phyloP scores from a whole-genome alignment of 768 basidiomycete species.

The Pleurotus ostreatus region DNA sequence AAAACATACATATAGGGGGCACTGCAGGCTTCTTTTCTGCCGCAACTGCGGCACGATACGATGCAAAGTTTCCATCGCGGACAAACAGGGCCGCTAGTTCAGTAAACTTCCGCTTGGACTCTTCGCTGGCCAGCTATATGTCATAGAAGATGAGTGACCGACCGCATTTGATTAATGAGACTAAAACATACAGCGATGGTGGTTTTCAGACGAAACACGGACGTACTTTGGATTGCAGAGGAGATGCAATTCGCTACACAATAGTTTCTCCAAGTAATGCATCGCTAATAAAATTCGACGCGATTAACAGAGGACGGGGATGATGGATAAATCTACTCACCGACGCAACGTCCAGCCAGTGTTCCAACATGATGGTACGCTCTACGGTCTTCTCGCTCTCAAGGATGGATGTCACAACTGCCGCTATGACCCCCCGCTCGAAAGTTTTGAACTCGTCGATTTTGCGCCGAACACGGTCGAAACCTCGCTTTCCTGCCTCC shows the following conservation, averaged over 20 bases:
- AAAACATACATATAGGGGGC: constrained; percentile 27
- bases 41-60: constrained; percentile 22
- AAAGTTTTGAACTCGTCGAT: constrained; percentile 28
- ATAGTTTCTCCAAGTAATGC: constrained; percentile 42
- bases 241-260: constrained; percentile 37
- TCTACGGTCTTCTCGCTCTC: constrained; percentile 11
- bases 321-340: constrained; percentile 23
- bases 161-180: background rate
- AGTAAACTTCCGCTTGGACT: constrained; percentile 25
- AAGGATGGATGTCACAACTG: constrained; percentile 33
- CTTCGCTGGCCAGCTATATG: constrained; percentile 17
- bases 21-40: constrained; percentile 23
- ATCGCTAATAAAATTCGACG: constrained; percentile 29
- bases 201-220: constrained; percentile 31
- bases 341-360: constrained; percentile 43
- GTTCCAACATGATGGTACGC: constrained; percentile 28
- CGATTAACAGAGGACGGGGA: background rate
- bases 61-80: constrained; percentile 20
- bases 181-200: constrained; percentile 28
- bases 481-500: constrained; percentile 25
- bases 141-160: background rate
- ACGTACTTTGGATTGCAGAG: constrained; percentile 34
- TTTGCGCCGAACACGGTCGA: constrained; percentile 23
- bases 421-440: constrained; percentile 33
- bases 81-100: constrained; percentile 26